phyloP scores from a whole-genome alignment of 2,329 filamentous ascomycete genomes.

The Aureobasidium subglaciale region DNA sequence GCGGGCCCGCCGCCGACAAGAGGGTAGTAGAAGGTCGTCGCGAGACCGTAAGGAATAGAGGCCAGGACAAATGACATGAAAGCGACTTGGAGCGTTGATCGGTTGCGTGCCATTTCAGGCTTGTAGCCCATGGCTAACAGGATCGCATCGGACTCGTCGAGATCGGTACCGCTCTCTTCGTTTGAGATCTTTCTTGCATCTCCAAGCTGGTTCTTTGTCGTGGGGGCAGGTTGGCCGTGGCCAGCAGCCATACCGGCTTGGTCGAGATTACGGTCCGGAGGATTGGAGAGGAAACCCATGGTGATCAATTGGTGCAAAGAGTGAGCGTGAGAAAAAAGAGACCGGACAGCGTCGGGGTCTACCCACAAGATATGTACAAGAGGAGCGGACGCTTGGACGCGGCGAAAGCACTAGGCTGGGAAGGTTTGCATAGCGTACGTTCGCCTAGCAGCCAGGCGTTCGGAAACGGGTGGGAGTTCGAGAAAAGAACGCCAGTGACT shows the following conservation, averaged over 20 bases:
- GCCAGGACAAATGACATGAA: constrained; percentile 74
- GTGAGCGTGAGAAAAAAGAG: not conserved
- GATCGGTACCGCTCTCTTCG: constrained; percentile 10
- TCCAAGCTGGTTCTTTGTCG: not conserved
- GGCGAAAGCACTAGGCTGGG: not conserved
- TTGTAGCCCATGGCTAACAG: constrained; percentile 60
- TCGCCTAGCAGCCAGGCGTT: constrained; percentile 1
- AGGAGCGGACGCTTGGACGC: constrained; percentile 1
- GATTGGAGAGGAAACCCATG: constrained; percentile 8
- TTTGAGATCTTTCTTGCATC: not conserved
- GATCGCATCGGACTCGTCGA: constrained; percentile 50
- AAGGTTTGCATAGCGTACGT: constrained; percentile 11
- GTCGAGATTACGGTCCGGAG: constrained; percentile 11
- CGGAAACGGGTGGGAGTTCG: constrained; percentile 5
- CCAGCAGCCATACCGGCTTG: constrained; percentile 11
- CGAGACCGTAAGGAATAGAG: constrained; percentile 66
- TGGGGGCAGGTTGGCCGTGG: not conserved
- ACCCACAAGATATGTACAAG: not conserved
- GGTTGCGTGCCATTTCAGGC: constrained; percentile 56
- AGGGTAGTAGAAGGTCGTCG: constrained; percentile 63
- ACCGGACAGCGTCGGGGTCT: not conserved
- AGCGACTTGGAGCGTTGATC: constrained; percentile 61
- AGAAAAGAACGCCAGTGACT: constrained; percentile 6
- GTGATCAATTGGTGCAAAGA: not conserved
- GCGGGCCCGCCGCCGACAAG: constrained; percentile 59